These are phyloP conservation scores for Lepidium didymum DNA, from an alignment of 345 rosid genomes.

Conservation along the genomic window DNA sequence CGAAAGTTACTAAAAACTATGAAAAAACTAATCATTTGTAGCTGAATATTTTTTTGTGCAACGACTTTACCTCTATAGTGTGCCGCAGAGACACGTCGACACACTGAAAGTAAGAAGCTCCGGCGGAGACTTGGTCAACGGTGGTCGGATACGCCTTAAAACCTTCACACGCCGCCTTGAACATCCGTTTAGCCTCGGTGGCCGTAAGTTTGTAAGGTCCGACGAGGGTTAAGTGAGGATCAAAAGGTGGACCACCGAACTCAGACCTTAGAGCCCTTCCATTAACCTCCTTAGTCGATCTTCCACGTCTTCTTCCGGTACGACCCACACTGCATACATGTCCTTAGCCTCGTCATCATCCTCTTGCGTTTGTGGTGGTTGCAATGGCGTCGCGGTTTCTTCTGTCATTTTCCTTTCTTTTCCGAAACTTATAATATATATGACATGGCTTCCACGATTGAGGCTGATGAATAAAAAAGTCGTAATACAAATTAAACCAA, in stretches of 20 bases:
- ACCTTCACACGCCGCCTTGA: slow-evolving; percentile 56
- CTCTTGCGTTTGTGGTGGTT: slow-evolving; percentile 5
- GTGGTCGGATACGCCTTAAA: slow-evolving; percentile 41
- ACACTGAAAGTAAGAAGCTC: slow-evolving; percentile 58
- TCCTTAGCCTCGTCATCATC: slow-evolving; percentile 14
- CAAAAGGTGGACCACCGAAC: slow-evolving; percentile 67
- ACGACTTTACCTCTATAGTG: slow-evolving; percentile 40
- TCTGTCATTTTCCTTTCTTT: slow-evolving; percentile 7
- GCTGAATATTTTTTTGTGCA: not conserved
- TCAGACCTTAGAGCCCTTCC: slow-evolving; percentile 62
- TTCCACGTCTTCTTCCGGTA: slow-evolving; percentile 49
- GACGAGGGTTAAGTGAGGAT: slow-evolving; percentile 71
- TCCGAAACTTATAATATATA: too few relatives aligned
- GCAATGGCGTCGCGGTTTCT: slow-evolving; percentile 8
- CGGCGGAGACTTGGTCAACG: slow-evolving; percentile 54
- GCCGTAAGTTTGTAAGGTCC: slow-evolving; percentile 53
- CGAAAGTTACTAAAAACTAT: not conserved
- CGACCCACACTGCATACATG: slow-evolving; percentile 76
- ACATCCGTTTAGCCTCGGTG: slow-evolving; percentile 51
- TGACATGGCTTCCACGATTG: not conserved
- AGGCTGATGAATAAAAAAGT: not conserved
- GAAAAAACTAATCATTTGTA: too few relatives aligned
- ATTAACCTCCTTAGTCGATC: slow-evolving; percentile 45
- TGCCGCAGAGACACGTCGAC: slow-evolving; percentile 55
- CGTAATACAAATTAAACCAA: not conserved